Evolutionary conservation across 176 grass and related monocot species (phyloP).

Genomic region (Alopecurus myosuroides): DNA sequence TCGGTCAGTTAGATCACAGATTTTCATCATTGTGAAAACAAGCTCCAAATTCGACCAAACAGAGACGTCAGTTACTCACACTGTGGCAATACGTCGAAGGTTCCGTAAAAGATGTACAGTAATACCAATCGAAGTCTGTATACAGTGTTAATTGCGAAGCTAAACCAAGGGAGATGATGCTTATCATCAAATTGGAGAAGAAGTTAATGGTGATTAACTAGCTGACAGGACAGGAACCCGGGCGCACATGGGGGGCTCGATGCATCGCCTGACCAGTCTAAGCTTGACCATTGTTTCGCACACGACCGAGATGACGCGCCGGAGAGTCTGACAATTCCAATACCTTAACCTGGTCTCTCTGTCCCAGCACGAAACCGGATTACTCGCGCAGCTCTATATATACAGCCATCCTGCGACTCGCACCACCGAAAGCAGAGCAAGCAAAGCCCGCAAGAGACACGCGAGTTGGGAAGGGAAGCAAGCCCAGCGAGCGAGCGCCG

Average conservation of each 20-base stretch:
- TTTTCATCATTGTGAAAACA: neutral
- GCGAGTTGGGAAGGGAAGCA: neutral
- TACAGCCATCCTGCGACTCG: neutral
- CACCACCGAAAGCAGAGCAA: neutral
- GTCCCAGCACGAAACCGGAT: neutral
- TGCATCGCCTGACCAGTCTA: neutral
- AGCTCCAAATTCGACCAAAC: neutral
- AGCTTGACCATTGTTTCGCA: neutral
- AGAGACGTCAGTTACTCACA: too few species aligned
- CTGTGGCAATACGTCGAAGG: too few species aligned
- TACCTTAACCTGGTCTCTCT: neutral
- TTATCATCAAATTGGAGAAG: neutral
- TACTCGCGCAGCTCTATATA: neutral
- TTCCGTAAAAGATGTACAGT: neutral
- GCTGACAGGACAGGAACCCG: neutral
- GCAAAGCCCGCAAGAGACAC: neutral
- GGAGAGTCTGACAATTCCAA: neutral
- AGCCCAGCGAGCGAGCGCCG: neutral
- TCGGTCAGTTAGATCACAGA: too few species aligned
- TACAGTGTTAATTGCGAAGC: neutral
- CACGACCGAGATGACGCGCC: too few species aligned
- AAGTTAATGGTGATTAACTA: neutral
- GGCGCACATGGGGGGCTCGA: neutral
- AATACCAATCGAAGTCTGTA: neutral
- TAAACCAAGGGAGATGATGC: neutral